Evolutionary conservation across 495 filamentous ascomycete genomes (phyloP).

Genomic region (Penicillium nucicola): DNA sequence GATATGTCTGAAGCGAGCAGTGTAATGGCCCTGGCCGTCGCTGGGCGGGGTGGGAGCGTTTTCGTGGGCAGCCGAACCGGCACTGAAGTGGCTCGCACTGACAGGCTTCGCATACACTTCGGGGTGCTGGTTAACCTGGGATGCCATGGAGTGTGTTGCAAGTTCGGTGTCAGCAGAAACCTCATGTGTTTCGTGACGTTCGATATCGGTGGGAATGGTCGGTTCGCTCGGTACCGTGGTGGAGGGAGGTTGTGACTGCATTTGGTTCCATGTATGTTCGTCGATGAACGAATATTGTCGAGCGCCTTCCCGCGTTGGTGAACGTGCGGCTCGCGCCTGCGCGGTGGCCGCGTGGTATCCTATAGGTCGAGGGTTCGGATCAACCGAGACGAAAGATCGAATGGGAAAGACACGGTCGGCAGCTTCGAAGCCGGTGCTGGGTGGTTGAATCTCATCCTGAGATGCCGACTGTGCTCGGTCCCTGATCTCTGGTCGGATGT

Average conservation of each 20-base stretch:
- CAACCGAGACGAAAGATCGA: constrained; percentile 75
- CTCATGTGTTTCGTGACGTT: constrained; percentile 10
- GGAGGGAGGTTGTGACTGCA: constrained; percentile 11
- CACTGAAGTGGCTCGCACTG: constrained; percentile 8
- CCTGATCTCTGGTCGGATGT: constrained; percentile 4
- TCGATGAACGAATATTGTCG: constrained; percentile 35
- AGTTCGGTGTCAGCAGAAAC: constrained; percentile 16
- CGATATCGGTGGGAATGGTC: constrained; percentile 9
- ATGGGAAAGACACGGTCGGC: constrained; percentile 79
- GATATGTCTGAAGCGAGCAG: constrained; percentile 76
- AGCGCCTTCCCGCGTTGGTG: constrained; percentile 25
- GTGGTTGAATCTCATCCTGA: constrained; percentile 1
- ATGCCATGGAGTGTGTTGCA: constrained; percentile 21
- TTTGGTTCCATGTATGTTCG: constrained; percentile 23
- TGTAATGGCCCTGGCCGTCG: constrained; percentile 46
- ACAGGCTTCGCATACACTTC: constrained; percentile 14
- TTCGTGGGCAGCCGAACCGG: background rate
- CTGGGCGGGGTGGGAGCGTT: constrained; percentile 11
- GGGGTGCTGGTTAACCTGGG: constrained; percentile 16
- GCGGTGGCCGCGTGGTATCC: constrained; percentile 3
- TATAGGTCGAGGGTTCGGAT: constrained; percentile 45
- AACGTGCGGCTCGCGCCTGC: constrained; percentile 2
- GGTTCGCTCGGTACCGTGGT: constrained; percentile 2
- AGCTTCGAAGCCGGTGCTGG: constrained; percentile 20
- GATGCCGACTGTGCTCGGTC: constrained; percentile 20